These are phyloP conservation scores for Alternaria ventricosa DNA, from an alignment of 2,329 filamentous ascomycete species.

Conservation along the genomic window DNA sequence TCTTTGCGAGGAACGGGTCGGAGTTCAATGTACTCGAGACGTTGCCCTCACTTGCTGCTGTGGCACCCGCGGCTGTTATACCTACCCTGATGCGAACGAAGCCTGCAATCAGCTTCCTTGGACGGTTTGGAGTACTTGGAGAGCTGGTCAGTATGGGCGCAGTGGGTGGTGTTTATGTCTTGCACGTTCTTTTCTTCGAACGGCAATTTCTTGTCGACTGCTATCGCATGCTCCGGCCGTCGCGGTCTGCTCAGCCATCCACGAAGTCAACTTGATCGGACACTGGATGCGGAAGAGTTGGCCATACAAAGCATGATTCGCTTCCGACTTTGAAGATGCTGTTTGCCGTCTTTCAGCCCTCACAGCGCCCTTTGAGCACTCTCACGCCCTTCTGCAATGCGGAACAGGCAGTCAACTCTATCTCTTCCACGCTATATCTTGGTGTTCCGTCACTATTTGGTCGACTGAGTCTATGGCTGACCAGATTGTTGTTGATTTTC, in stretches of 20 bases:
- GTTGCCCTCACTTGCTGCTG: slow-evolving; percentile 35
- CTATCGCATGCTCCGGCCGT: slow-evolving; percentile 41
- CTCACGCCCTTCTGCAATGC: background rate
- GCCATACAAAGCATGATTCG: background rate
- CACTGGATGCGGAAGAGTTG: background rate
- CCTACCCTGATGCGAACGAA: slow-evolving; percentile 46
- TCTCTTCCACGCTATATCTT: background rate
- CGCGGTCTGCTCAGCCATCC: background rate
- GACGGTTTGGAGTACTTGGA: slow-evolving; percentile 49
- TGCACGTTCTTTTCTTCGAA: slow-evolving; percentile 45
- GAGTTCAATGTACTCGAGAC: slow-evolving; percentile 25
- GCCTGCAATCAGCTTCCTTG: slow-evolving; percentile 31
- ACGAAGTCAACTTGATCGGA: background rate
- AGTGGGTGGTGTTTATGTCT: slow-evolving; percentile 45
- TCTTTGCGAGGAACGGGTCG: slow-evolving; percentile 30
- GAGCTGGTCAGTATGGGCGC: slow-evolving; percentile 49
- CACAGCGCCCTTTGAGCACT: background rate
- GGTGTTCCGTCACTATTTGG: too few species aligned
- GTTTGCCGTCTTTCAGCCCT: background rate
- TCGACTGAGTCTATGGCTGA: background rate
- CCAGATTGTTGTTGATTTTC: background rate
- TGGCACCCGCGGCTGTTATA: slow-evolving; percentile 48
- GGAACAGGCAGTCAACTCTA: background rate
- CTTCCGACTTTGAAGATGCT: background rate
- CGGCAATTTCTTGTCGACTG: slow-evolving; percentile 41